Percentiles rank a stretch among this genome's conserved stretches.
These are phyloP conservation scores for Corylus americana DNA, from an alignment of 306 rosid species.

Conservation along the genomic window DNA sequence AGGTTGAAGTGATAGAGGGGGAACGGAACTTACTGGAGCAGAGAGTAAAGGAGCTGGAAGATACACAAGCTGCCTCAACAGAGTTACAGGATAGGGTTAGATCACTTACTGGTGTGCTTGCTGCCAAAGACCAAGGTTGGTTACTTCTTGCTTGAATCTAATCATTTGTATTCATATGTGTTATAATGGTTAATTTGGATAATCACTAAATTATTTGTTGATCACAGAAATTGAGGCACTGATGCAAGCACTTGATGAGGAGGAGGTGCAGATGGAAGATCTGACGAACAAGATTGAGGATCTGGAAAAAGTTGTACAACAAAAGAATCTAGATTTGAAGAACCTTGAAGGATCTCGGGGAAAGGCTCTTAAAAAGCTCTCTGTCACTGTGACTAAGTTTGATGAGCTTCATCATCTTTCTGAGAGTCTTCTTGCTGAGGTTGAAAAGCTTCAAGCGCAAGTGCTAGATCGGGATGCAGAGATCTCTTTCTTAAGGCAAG, in stretches of 20 bases:
- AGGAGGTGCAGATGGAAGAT: conserved; percentile 87
- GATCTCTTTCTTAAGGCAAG: conserved; percentile 96
- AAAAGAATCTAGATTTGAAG: conserved; percentile 68
- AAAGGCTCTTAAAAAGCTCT: conserved; percentile 80
- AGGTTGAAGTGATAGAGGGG: conserved; percentile 46
- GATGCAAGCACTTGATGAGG: conserved; percentile 96
- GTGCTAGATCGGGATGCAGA: conserved; percentile 92
- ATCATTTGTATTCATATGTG: not conserved
- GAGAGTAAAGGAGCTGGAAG: conserved; percentile 61
- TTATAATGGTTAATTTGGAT: not conserved
- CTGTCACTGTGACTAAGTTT: conserved; percentile 78
- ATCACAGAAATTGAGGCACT: conserved; percentile 82
- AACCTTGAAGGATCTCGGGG: conserved; percentile 74
- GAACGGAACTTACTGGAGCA: conserved; percentile 63
- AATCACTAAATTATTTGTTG: conserved; percentile 29
- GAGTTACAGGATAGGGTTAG: conserved; percentile 68
- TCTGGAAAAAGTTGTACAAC: conserved; percentile 64
- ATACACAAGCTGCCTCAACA: conserved; percentile 44
- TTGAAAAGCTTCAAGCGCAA: conserved; percentile 90
- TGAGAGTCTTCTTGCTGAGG: conserved; percentile 82
- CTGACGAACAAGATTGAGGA: conserved; percentile 59
- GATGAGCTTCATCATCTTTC: conserved; percentile 94
- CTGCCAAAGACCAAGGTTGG: conserved; percentile 89
- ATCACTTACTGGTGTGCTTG: conserved; percentile 60
- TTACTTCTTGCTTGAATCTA: conserved; percentile 14